phyloP scores from a whole-genome alignment of 2,329 filamentous ascomycete species.

The Paracorniculantispora psalliotae region DNA sequence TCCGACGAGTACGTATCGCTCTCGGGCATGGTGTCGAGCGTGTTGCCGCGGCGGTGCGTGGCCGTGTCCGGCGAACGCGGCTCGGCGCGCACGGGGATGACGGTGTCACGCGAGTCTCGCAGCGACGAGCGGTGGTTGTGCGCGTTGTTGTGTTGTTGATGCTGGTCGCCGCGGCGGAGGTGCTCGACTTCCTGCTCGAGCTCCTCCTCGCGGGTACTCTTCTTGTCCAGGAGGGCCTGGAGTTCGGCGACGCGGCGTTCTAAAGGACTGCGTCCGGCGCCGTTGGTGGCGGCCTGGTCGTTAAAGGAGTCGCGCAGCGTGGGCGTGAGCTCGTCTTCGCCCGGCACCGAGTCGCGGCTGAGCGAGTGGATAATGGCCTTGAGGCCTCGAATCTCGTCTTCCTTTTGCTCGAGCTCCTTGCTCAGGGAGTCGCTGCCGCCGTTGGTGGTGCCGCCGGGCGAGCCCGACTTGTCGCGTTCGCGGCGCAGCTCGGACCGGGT shows the following conservation, averaged over 20 bases:
- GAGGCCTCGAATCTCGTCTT: conserved; percentile 93
- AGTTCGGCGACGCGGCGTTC: conserved; percentile 79
- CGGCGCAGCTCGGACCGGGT: conserved; percentile 81
- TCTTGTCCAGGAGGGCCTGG: conserved; percentile 66
- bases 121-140: conserved; percentile 53
- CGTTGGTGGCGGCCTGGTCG: conserved; percentile 24
- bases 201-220: conserved; percentile 72
- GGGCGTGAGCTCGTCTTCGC: conserved; percentile 29
- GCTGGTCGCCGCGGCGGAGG: conserved; percentile 45
- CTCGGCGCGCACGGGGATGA: conserved; percentile 51
- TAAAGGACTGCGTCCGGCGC: conserved; percentile 59
- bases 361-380: conserved; percentile 98
- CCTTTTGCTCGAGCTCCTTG: conserved; percentile 85
- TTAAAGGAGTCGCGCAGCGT: conserved; percentile 20
- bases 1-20: conserved; percentile 68
- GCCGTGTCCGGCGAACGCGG: conserved; percentile 40
- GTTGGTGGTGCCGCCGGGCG: conserved; percentile 27
- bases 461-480: conserved; percentile 71
- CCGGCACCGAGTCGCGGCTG: conserved; percentile 66
- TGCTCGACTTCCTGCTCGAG: conserved; percentile 75
- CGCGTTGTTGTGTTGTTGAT: conserved; percentile 24
- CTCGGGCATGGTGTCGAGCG: conserved; percentile 65
- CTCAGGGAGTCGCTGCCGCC: conserved; percentile 44
- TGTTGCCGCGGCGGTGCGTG: conserved; percentile 46
- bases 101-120: conserved; percentile 62